Percentiles rank a stretch among this genome's conserved stretches.
phyloP scores from a whole-genome alignment of 2,329 filamentous ascomycete genomes.

The Xylariales sp. region DNA sequence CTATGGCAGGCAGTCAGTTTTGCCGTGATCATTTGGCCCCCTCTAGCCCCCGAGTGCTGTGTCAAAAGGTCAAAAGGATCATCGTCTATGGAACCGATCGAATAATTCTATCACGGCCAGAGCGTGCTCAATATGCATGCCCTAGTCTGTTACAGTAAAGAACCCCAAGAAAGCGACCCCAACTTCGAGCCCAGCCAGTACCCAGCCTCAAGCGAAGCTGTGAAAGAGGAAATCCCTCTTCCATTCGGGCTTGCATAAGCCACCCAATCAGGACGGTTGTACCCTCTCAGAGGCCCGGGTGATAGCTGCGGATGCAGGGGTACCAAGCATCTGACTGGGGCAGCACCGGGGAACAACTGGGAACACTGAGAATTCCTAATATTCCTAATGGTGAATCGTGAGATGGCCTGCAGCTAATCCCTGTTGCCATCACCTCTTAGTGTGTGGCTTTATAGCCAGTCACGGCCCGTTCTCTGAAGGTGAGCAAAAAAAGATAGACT shows the following conservation, averaged over 20 bases:
- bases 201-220: constrained; percentile 14
- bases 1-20: not conserved
- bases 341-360: not conserved
- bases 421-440: constrained; percentile 35
- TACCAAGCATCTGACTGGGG: constrained; percentile 24
- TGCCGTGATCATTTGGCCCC: constrained; percentile 8
- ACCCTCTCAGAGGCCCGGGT: constrained; percentile 15
- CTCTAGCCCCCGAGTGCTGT: constrained; percentile 3
- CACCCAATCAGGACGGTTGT: constrained; percentile 33
- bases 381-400: constrained; percentile 29
- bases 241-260: constrained; percentile 2
- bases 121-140: not conserved
- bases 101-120: constrained; percentile 20
- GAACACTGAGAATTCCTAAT: constrained; percentile 21
- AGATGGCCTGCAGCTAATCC: constrained; percentile 33
- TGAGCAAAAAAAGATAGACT: constrained; percentile 10
- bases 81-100: constrained; percentile 19
- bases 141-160: not conserved
- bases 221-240: constrained; percentile 31
- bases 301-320: constrained; percentile 21
- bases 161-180: constrained; percentile 21
- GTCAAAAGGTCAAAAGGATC: constrained; percentile 2
- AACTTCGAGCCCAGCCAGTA: constrained; percentile 4
- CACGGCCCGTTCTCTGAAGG: constrained; percentile 29
- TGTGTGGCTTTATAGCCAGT: constrained; percentile 27